Base-by-base conservation (phyloP, 345 rosid genomes). In the Aquilaria yunnanensis region DNA sequence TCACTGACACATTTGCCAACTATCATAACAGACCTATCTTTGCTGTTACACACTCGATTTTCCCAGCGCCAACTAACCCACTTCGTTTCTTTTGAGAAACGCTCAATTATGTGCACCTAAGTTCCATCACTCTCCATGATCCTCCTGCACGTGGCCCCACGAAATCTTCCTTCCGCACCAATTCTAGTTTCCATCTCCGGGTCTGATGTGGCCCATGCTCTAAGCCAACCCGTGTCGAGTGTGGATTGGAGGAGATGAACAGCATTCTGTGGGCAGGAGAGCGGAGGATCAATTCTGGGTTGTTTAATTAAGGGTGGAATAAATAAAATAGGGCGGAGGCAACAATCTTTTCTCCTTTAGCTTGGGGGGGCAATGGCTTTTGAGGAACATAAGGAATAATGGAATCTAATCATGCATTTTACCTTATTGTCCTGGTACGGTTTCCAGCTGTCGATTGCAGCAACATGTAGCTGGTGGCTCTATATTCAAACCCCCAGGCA, bases 1-100 rank as follows among this genome's bases (percentile, higher is more conserved):
- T 78, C 61, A 79, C 96, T 78, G 88, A 86, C 97, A 85, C 71
- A 76, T 56, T 77, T 80, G 88, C 92, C 95, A 84, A 84, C 93
- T 81, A 78, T 80, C 77, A 74, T 78, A 73, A 67, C 78, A 77
- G 83, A 68, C 76, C 82, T 66, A 75, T 81, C 79, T 80, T 80
- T 75, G 88, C 88, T 89, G 94, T 87, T 82, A 76, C 85, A 76
- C 89, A 86, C 88, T 76, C 80, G 67, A 74, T 67, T 80, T 73
- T 80, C 72, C 61, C 75, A 64, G 77, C 77, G 81, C 79, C 90
- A 82, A 82, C 88, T 63, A 80, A 73, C 76, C 75, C 61, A 62
- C 74, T 76, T 79, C 70, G 51, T 77, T 74, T 72, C 75, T 74
- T 76, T 77, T 66, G 61, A 69, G 71, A 64, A 11, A 50, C 53